Evolutionary conservation across 164 flowering plant genomes (phyloP).

Genomic region (Brasenia schreberi): DNA sequence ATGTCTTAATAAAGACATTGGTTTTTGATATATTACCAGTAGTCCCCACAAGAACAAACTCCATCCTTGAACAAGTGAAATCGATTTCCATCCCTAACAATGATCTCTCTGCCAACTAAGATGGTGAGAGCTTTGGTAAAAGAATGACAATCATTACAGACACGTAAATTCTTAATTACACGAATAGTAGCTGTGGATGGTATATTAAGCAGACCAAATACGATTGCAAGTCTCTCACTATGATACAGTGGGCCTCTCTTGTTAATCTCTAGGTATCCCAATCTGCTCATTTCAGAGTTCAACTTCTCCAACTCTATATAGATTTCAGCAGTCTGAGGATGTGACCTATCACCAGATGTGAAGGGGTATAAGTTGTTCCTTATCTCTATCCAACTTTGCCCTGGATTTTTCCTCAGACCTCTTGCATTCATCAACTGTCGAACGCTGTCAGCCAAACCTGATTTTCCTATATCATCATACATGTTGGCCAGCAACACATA

Average conservation of each 20-base stretch:
- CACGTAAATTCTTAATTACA: constrained; percentile 27
- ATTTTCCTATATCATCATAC: constrained; percentile 28
- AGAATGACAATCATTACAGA: constrained; percentile 36
- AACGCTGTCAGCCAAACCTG: constrained; percentile 20
- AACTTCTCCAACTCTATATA: constrained; percentile 19
- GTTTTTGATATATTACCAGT: constrained; percentile 12
- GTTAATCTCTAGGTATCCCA: constrained; percentile 13
- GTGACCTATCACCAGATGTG: constrained; percentile 21
- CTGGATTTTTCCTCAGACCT: constrained; percentile 30
- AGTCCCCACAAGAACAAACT: constrained; percentile 32
- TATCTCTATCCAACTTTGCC: constrained; percentile 35
- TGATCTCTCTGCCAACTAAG: constrained; percentile 20
- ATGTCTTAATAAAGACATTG: too few species aligned
- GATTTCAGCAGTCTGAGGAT: constrained; percentile 23
- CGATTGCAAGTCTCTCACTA: constrained; percentile 43
- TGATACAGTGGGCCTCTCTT: constrained; percentile 16
- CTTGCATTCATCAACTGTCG: constrained; percentile 29
- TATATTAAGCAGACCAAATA: constrained; percentile 29
- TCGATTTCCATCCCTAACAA: constrained; percentile 36
- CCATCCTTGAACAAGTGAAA: constrained; percentile 35
- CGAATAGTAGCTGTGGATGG: constrained; percentile 27
- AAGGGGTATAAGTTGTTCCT: constrained; percentile 24
- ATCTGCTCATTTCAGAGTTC: constrained; percentile 7
- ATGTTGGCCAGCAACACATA: constrained; percentile 42
- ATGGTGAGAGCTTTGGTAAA: constrained; percentile 19